Evolutionary conservation across 1,284 basidiomycete species (phyloP).

Genomic region (Wallemia mellicola): DNA sequence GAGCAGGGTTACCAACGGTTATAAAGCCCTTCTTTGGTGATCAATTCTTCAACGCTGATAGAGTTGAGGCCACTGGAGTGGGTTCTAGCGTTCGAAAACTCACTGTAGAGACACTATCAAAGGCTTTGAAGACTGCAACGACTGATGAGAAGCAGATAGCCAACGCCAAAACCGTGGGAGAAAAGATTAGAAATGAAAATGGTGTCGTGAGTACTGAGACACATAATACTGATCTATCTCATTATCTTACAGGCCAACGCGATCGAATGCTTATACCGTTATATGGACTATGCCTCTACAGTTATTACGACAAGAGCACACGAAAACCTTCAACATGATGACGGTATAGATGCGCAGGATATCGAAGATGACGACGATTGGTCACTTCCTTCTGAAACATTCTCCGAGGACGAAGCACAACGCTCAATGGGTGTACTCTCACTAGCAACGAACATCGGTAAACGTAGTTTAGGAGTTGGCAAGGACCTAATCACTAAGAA

Average conservation of each 20-base stretch:
- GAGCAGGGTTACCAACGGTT: conserved; percentile 74
- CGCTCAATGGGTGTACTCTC: neutral
- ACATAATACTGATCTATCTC: neutral
- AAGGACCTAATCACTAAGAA: neutral
- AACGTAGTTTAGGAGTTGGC: neutral
- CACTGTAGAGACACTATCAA: conserved; percentile 39
- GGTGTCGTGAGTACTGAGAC: neutral
- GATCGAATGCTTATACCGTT: neutral
- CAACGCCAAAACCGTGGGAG: conserved; percentile 48
- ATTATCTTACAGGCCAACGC: neutral
- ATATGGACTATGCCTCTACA: neutral
- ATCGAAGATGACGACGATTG: neutral
- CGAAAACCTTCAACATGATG: neutral
- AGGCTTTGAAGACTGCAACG: conserved; percentile 50
- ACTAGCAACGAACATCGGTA: neutral
- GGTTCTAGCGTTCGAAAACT: conserved; percentile 60
- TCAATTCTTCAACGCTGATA: conserved; percentile 84
- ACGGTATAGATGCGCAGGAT: neutral
- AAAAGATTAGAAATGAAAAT: conserved; percentile 37
- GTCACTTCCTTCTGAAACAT: neutral
- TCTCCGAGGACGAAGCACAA: neutral
- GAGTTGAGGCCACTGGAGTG: conserved; percentile 71
- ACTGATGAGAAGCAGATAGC: conserved; percentile 61
- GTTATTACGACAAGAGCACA: neutral
- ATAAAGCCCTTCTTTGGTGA: conserved; percentile 30